Evolutionary conservation across 2,329 filamentous ascomycete species (phyloP).

Genomic region (Paecilomyces fulvus): DNA sequence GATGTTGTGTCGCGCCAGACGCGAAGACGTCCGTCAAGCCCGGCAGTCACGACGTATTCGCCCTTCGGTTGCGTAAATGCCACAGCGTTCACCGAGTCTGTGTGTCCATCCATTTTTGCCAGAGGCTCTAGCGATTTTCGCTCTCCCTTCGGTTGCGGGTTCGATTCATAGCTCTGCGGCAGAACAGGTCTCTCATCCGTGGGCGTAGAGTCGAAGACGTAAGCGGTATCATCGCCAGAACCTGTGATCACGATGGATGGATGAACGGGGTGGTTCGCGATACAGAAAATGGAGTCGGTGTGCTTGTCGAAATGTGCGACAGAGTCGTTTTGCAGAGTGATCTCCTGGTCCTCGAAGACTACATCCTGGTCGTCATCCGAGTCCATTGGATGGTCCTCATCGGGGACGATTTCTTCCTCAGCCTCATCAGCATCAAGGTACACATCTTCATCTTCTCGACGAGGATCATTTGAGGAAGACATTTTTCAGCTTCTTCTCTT

Average conservation of each 20-base stretch:
- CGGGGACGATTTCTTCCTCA: conserved; percentile 65
- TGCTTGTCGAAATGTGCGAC: conserved; percentile 85
- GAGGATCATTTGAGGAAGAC: conserved; percentile 26
- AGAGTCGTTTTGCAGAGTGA: conserved; percentile 83
- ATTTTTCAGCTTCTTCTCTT: conserved; percentile 10
- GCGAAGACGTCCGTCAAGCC: conserved; percentile 74
- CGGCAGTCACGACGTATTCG: conserved; percentile 77
- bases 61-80: conserved; percentile 76
- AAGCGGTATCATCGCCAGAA: conserved; percentile 76
- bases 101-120: conserved; percentile 77
- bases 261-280: conserved; percentile 80
- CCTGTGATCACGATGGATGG: conserved; percentile 77
- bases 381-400: conserved; percentile 68
- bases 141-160: conserved; percentile 52
- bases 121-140: conserved; percentile 55
- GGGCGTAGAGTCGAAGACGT: conserved; percentile 71
- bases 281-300: conserved; percentile 86
- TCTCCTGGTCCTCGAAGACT: conserved; percentile 49
- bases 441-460: conserved; percentile 54
- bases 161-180: conserved; percentile 65
- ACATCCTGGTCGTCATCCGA: conserved; percentile 50
- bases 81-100: conserved; percentile 81
- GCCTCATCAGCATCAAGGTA: conserved; percentile 71
- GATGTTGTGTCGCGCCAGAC: conserved; percentile 52
- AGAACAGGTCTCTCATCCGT: conserved; percentile 55